These are phyloP conservation scores for Penicillium macrosclerotiorum DNA, from an alignment of 495 filamentous ascomycete species.

Conservation along the genomic window DNA sequence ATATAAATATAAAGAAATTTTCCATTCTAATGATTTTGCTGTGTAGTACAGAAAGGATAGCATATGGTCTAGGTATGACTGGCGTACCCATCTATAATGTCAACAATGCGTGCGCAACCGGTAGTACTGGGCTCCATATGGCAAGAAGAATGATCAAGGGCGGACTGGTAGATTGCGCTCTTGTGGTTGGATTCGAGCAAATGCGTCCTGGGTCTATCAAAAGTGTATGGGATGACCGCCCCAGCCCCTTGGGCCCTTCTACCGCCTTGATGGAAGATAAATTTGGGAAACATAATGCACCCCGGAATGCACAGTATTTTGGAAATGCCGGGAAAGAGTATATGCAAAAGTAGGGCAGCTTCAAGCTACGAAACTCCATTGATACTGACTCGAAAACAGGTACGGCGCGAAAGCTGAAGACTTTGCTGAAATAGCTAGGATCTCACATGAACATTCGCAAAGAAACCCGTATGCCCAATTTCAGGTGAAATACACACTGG, in stretches of 20 bases:
- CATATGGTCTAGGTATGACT: conserved; percentile 92
- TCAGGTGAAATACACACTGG: conserved; percentile 78
- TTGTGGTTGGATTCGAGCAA: conserved; percentile 90
- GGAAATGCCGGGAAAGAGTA: conserved; percentile 85
- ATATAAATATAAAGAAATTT: no score
- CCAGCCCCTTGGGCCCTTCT: conserved; percentile 19
- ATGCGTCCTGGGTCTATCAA: conserved; percentile 66
- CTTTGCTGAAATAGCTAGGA: conserved; percentile 80
- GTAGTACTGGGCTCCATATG: conserved; percentile 72
- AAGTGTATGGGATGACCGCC: conserved; percentile 24
- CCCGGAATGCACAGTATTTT: conserved; percentile 79
- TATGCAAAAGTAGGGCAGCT: conserved; percentile 64
- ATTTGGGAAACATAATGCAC: conserved; percentile 16
- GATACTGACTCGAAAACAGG: conserved; percentile 17
- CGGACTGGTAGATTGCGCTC: conserved; percentile 67
- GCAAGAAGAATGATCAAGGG: conserved; percentile 65
- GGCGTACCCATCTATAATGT: conserved; percentile 82
- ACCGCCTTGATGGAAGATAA: conserved; percentile 22
- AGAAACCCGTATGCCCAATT: conserved; percentile 93
- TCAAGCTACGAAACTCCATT: background rate
- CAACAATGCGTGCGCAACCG: conserved; percentile 88
- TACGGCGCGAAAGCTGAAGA: conserved; percentile 70
- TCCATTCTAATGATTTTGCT: no score
- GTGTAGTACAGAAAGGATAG: conserved; percentile 78
- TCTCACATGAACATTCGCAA: conserved; percentile 78